phyloP scores from a whole-genome alignment of 1,284 basidiomycete genomes.

The Tilletia indica region DNA sequence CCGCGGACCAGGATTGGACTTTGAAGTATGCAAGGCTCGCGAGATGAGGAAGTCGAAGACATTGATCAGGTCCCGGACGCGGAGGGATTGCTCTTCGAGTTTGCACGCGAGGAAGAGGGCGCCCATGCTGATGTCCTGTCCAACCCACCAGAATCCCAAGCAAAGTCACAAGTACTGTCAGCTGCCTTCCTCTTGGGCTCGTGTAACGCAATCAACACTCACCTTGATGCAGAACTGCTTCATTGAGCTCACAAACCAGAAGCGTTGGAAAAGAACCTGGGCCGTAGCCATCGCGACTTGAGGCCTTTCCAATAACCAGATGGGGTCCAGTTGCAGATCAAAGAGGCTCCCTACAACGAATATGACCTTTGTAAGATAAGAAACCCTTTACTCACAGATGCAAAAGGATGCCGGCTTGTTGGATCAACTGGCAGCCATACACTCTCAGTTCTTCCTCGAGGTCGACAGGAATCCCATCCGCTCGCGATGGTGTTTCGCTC shows the following conservation, averaged over 20 bases:
- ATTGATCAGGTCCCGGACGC: conserved; percentile 91
- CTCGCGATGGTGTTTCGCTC: conserved; percentile 71
- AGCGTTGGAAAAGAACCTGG: conserved; percentile 91
- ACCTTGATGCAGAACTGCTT: conserved; percentile 87
- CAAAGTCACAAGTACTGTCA: too few relatives aligned
- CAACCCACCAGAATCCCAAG: neutral
- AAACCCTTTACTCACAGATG: conserved; percentile 66
- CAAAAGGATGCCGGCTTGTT: conserved; percentile 86
- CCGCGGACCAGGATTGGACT: conserved; percentile 16
- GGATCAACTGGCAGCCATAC: conserved; percentile 78
- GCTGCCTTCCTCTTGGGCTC: neutral
- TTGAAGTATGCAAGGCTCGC: conserved; percentile 22
- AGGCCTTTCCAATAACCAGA: conserved; percentile 64
- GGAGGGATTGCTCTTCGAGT: conserved; percentile 85
- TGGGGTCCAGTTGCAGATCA: neutral
- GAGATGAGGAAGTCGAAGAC: conserved; percentile 75
- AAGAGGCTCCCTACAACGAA: neutral
- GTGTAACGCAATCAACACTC: conserved; percentile 26
- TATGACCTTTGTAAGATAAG: neutral
- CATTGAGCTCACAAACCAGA: conserved; percentile 94
- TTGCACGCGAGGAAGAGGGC: conserved; percentile 92
- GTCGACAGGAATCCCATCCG: conserved; percentile 75
- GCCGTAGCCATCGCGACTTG: conserved; percentile 95
- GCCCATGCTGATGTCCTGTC: conserved; percentile 78
- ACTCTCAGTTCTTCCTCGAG: conserved; percentile 82